phyloP scores from a whole-genome alignment of 352 stramenopile species.

The Lagenidium giganteum region DNA sequence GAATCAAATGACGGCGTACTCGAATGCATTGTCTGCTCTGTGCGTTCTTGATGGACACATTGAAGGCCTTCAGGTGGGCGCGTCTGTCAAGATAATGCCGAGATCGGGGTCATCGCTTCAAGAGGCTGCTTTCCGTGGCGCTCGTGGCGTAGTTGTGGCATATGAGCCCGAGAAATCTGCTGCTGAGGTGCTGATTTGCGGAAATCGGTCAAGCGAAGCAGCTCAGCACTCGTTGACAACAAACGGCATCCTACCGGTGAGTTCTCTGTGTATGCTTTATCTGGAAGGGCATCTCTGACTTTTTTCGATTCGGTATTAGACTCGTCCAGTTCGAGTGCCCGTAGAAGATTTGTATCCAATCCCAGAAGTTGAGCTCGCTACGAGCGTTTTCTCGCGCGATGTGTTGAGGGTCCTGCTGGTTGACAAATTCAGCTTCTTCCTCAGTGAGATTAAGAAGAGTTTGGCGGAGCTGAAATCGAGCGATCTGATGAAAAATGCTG shows the following conservation, averaged over 20 bases:
- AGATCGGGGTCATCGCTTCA: constrained; percentile 61
- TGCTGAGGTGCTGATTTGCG: constrained; percentile 70
- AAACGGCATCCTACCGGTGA: constrained; percentile 24
- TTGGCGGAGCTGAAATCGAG: constrained; percentile 44
- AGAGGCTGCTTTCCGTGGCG: constrained; percentile 71
- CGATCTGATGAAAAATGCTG: constrained; percentile 30
- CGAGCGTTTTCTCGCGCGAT: constrained; percentile 58
- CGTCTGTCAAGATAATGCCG: constrained; percentile 81
- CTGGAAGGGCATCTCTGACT: neutral
- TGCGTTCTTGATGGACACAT: constrained; percentile 83
- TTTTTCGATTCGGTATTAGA: constrained; percentile 26
- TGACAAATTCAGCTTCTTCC: constrained; percentile 69
- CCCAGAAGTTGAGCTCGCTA: constrained; percentile 68
- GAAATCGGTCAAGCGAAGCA: constrained; percentile 31
- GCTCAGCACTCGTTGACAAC: constrained; percentile 23
- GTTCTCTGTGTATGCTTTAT: neutral
- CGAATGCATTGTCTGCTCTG: constrained; percentile 68
- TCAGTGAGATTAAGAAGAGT: constrained; percentile 75
- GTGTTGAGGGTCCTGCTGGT: constrained; percentile 67
- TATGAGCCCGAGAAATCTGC: constrained; percentile 81
- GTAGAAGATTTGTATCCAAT: constrained; percentile 78
- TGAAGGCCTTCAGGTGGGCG: constrained; percentile 73
- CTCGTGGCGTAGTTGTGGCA: constrained; percentile 64
- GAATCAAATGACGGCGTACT: constrained; percentile 37
- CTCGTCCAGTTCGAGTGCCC: constrained; percentile 70